Base-by-base conservation (phyloP, 2,329 filamentous ascomycete species). In the Colletotrichum sojae region DNA sequence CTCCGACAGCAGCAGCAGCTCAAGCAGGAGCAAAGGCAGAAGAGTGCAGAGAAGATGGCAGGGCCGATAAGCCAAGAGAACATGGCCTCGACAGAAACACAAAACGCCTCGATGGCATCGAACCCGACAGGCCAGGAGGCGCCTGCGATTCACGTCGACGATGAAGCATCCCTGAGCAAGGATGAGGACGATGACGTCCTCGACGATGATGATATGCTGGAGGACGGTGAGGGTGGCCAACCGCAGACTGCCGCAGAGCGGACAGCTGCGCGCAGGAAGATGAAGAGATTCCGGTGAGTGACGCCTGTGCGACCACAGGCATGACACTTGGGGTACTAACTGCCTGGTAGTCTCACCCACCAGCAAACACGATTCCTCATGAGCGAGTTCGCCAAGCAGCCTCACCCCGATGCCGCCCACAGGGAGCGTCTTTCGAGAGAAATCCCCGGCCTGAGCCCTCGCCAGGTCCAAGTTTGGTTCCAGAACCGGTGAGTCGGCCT, bases 381-480 rank as follows among this genome's bases (percentile, higher is more conserved):
- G 94, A 97, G 94, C 81, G 95, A 98, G 79, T 98, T 98, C 76
- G 93, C 94, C 66, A 94, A 96, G 75, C 94, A 98, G 78, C 94
- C 95, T 25, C 95, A 98, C 78, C 95, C 95, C 8, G 95, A 98
- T 81, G 95, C 95, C 48, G 93, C 93, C 54, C 94, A 97, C 79
- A 88, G 95, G 71, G 95, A 97, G 78, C 88, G 94, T 54, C 85
- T 98, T 45, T 95, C 95, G 4, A 86, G 92, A 71, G 94, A 98
- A 78, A 98, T 98, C 53, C 95, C 95, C 39, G 95, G 95, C 1
- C 83, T 98, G 56, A 97, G 93, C 75, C 94, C 95, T 45, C 90
- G 95, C 70, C 95, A 98, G 78, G 95, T 98, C 25, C 95, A 98
- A 80, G 95, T 98, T 57, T 98, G 95, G 95, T 98, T 98, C 81